A percentile compares a stretch with the other conserved stretches of the same genome.
Evolutionary conservation across 805 yeast species (phyloP).

Genomic region (Cyberlindnera nakhonratchasimensis): DNA sequence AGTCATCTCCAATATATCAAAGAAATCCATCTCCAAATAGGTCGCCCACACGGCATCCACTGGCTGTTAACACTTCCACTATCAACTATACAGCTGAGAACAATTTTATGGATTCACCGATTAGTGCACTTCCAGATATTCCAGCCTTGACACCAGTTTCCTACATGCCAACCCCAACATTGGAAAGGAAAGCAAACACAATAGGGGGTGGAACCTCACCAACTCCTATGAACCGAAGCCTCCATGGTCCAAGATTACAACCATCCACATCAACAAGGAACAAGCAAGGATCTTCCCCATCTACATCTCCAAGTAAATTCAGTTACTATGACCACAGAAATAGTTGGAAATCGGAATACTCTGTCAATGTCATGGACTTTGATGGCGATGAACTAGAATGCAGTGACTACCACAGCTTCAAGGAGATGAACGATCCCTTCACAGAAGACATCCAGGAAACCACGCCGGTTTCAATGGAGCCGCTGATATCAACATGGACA

Average conservation of each 20-base stretch:
- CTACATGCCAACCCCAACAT: background rate
- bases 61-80: conserved; percentile 7
- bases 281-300: conserved; percentile 14
- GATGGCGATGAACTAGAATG: conserved; percentile 5
- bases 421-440: background rate
- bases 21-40: conserved; percentile 11
- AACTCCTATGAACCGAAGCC: conserved; percentile 16
- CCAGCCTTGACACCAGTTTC: conserved; percentile 19
- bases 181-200: background rate
- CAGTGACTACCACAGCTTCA: conserved; percentile 7
- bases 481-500: background rate
- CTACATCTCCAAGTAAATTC: conserved; percentile 25
- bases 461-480: conserved; percentile 4
- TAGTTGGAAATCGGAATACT: conserved; percentile 29
- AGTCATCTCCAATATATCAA: conserved; percentile 10
- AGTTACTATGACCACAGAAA: conserved; percentile 28
- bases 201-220: conserved; percentile 14
- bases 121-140: conserved; percentile 24
- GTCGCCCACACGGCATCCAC: conserved; percentile 12
- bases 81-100: background rate
- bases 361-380: conserved; percentile 17
- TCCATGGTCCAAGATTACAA: conserved; percentile 26
- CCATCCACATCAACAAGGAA: conserved; percentile 2
- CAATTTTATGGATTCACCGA: conserved; percentile 17
- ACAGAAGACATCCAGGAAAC: background rate